Evolutionary conservation across 2,329 filamentous ascomycete species (phyloP).

Genomic region (Diaporthe caulivora): DNA sequence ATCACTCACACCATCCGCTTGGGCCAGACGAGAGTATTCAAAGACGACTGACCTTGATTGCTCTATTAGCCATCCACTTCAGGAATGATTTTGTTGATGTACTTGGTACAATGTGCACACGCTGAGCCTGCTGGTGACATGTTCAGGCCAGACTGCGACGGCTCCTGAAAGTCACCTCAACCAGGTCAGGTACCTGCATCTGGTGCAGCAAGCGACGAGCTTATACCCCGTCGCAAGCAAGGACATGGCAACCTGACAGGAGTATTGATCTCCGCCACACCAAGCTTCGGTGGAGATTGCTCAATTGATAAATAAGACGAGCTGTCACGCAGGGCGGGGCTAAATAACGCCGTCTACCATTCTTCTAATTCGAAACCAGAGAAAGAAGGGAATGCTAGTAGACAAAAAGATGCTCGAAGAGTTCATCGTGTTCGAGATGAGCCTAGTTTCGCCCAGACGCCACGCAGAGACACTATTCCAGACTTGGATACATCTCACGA

Average conservation of each 20-base stretch:
- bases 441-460: background rate
- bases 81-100: too few relatives aligned
- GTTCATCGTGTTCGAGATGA: background rate
- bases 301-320: background rate
- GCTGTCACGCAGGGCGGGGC: background rate
- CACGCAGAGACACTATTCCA: background rate
- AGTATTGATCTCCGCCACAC: background rate
- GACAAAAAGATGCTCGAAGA: background rate
- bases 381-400: background rate
- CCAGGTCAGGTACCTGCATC: background rate
- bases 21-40: background rate
- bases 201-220: background rate
- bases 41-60: background rate
- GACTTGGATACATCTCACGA: background rate
- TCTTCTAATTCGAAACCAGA: background rate
- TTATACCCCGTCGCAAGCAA: background rate
- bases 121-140: background rate
- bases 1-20: background rate
- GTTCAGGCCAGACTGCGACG: background rate
- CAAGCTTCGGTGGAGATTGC: conserved; percentile 3
- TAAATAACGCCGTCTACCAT: background rate
- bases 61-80: too few relatives aligned
- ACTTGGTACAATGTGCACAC: background rate
- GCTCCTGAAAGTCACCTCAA: background rate
- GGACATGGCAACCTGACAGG: background rate